Evolutionary conservation across 805 yeast species (phyloP).

Genomic region (Wickerhamomyces ciferrii): DNA sequence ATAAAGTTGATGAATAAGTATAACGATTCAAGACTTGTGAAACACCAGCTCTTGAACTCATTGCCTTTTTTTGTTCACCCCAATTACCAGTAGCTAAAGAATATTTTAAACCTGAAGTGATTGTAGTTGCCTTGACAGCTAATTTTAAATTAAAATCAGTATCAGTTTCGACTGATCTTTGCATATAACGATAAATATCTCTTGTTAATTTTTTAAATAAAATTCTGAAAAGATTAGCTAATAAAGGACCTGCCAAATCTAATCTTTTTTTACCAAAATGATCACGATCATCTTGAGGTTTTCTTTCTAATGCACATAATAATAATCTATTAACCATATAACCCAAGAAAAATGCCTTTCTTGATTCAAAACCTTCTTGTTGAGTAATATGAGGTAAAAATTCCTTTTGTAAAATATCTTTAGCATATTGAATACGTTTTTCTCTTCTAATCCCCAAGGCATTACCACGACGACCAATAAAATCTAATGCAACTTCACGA

Average conservation of each 20-base stretch:
- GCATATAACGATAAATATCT: conserved; percentile 97
- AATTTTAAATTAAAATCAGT: conserved; percentile 93
- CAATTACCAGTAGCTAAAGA: conserved; percentile 99
- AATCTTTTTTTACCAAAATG: conserved; percentile 98
- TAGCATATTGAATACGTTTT: conserved; percentile 96
- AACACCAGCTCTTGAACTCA: conserved; percentile 98
- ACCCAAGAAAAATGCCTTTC: conserved; percentile 96
- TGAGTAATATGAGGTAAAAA: conserved; percentile 96
- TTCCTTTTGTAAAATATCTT: conserved; percentile 94
- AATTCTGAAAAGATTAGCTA: conserved; percentile 92
- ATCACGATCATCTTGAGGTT: conserved; percentile 98
- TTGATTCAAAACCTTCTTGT: conserved; percentile 92
- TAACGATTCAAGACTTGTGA: conserved; percentile 97
- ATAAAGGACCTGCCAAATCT: conserved; percentile 96
- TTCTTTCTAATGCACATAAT: conserved; percentile 93
- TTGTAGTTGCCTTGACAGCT: conserved; percentile 95
- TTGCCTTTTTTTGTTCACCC: conserved; percentile 99
- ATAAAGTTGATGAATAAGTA: conserved; percentile 96
- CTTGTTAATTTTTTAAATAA: conserved; percentile 91
- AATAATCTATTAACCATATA: conserved; percentile 95
- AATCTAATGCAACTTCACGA: conserved; percentile 95
- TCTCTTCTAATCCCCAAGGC: conserved; percentile 95
- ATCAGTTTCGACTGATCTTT: conserved; percentile 96
- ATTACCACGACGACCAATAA: conserved; percentile 97
- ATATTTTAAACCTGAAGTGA: conserved; percentile 95